phyloP scores from a whole-genome alignment of 2,329 filamentous ascomycete genomes.

The Verticillium nonalfalfae region DNA sequence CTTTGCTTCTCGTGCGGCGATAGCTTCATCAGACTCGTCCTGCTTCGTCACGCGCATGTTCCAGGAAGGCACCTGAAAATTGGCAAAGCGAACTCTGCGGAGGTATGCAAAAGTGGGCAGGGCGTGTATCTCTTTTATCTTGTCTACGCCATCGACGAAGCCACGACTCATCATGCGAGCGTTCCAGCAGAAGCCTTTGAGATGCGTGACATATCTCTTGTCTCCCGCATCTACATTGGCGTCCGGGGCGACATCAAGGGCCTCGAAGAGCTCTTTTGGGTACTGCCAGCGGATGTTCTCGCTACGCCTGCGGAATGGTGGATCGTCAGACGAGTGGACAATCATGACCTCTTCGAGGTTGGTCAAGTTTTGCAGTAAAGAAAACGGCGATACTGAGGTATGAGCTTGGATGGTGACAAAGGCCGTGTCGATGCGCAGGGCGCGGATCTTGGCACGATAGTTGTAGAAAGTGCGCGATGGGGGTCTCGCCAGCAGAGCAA shows the following conservation, averaged over 20 bases:
- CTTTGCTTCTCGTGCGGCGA: constrained; percentile 29
- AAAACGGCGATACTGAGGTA: constrained; percentile 26
- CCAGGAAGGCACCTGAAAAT: constrained; percentile 51
- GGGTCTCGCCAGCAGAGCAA: constrained; percentile 47
- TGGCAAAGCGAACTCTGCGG: constrained; percentile 52
- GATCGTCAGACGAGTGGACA: constrained; percentile 61
- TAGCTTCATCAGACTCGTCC: constrained; percentile 20
- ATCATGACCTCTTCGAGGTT: constrained; percentile 66
- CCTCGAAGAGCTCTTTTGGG: constrained; percentile 56
- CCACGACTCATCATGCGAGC: constrained; percentile 39
- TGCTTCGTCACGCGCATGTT: constrained; percentile 25
- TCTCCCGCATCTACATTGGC: constrained; percentile 28
- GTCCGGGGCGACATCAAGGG: constrained; percentile 43
- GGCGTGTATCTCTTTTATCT: constrained; percentile 45
- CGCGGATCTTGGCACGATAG: constrained; percentile 66
- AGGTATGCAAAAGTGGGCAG: constrained; percentile 50
- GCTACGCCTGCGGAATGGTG: constrained; percentile 56
- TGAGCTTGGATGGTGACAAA: constrained; percentile 49
- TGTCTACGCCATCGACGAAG: constrained; percentile 37
- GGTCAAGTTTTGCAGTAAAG: constrained; percentile 58
- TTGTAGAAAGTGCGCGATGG: constrained; percentile 45
- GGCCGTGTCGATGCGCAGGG: constrained; percentile 65
- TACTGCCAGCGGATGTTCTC: constrained; percentile 63
- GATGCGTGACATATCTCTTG: constrained; percentile 23
- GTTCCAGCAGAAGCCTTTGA: constrained; percentile 58